Conservation (phyloP, 2,329 filamentous ascomycete genomes). For the Alternaria novae-zelandiae region DNA sequence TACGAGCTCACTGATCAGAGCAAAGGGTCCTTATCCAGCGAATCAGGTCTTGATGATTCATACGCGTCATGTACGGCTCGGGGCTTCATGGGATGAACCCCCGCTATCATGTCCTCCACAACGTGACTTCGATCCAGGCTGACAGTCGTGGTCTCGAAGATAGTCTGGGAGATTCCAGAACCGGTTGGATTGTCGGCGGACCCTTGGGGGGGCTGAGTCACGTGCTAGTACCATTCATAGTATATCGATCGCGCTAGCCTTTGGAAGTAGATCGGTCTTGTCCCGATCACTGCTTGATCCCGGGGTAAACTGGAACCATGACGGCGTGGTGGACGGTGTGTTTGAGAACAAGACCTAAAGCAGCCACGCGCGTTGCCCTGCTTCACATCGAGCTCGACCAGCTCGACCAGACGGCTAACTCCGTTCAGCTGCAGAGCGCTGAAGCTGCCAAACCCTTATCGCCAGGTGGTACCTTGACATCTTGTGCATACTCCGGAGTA, state of each 20-base stretch:
- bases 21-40: constrained; percentile 6
- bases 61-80: background rate
- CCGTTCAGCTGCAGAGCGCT: background rate
- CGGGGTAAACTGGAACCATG: constrained; percentile 1
- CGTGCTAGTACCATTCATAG: background rate
- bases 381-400: background rate
- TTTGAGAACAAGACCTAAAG: background rate
- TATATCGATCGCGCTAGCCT: constrained; percentile 19
- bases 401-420: background rate
- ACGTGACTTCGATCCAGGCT: constrained; percentile 8
- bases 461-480: background rate
- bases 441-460: background rate
- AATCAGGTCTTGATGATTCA: constrained; percentile 16
- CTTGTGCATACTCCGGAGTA: background rate
- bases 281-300: background rate
- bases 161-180: background rate
- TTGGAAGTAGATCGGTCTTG: constrained; percentile 8
- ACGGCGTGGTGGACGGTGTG: constrained; percentile 2
- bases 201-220: background rate
- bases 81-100: background rate
- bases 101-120: constrained; percentile 2
- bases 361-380: background rate
- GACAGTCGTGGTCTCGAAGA: constrained; percentile 9
- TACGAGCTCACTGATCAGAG: constrained; percentile 1
- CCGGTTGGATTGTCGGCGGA: background rate